A percentile compares a stretch with the other conserved stretches of the same genome.
phyloP scores from a whole-genome alignment of 73 alveolate species.

The Tetrahymena elliotti region DNA sequence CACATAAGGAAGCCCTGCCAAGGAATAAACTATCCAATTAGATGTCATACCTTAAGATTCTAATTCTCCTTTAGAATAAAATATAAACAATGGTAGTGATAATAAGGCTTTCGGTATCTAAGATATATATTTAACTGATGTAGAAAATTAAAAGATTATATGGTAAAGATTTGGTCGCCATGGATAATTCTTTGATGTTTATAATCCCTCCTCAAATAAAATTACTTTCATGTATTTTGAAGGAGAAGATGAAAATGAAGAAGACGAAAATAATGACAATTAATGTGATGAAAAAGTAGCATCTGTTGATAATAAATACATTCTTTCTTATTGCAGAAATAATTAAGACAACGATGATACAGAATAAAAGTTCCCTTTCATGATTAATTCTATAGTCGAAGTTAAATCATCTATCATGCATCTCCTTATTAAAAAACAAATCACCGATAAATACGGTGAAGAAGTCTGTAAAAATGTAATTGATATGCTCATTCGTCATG shows the following conservation, averaged over 20 bases:
- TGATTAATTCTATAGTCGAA: not conserved
- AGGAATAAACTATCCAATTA: not conserved
- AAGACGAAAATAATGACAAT: not conserved
- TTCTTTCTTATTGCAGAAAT: not conserved
- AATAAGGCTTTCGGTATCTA: not conserved
- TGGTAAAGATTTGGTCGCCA: not conserved
- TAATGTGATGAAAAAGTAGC: not conserved
- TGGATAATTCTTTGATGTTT: not conserved
- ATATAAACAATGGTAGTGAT: not conserved
- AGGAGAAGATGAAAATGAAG: not conserved
- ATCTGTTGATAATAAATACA: not conserved
- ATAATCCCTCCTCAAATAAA: not conserved
- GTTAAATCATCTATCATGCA: not conserved
- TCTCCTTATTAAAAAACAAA: not conserved
- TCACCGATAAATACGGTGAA: not conserved
- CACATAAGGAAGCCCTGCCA: not conserved
- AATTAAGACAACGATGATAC: not conserved
- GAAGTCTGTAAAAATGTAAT: not conserved
- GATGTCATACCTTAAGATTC: not conserved
- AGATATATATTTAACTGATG: not conserved
- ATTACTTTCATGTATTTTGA: not conserved
- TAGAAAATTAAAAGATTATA: not conserved
- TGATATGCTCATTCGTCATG: not conserved
- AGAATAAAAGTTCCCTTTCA: not conserved
- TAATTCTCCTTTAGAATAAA: not conserved